phyloP scores from a whole-genome alignment of 768 basidiomycete genomes.

The Lactifluus hygrophoroides region DNA sequence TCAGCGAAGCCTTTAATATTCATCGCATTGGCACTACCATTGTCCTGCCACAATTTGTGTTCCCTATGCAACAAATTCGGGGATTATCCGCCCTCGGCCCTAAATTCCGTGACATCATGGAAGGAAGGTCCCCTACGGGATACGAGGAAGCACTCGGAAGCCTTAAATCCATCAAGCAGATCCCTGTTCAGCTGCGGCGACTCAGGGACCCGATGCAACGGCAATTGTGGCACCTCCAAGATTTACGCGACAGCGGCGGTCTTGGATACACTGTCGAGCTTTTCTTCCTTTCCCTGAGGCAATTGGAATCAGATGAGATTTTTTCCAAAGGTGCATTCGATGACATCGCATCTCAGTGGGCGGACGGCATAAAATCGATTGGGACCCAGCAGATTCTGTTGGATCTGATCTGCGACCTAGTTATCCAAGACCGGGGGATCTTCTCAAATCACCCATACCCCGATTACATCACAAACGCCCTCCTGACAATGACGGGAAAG shows the following conservation, averaged over 20 bases:
- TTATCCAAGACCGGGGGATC: slow-evolving; percentile 13
- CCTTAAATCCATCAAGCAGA: neutral
- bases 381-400: slow-evolving; percentile 18
- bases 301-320: neutral
- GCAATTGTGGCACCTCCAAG: neutral
- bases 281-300: neutral
- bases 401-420: slow-evolving; percentile 25
- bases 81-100: neutral
- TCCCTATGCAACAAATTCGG: neutral
- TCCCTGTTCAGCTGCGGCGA: neutral
- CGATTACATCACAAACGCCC: neutral
- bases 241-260: neutral
- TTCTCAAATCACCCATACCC: neutral
- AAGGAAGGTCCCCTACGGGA: neutral
- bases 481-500: neutral
- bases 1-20: neutral
- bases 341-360: neutral
- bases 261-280: neutral
- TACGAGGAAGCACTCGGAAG: neutral
- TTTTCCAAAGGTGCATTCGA: neutral
- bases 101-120: neutral
- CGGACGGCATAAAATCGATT: neutral
- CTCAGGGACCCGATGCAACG: neutral
- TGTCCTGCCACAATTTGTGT: neutral
- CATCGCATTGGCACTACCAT: neutral